Evolutionary conservation across 2,329 filamentous ascomycete species (phyloP), one percentile per base, ranked within the genome.

Genomic region (Beauveria scarabaeidicola): DNA sequence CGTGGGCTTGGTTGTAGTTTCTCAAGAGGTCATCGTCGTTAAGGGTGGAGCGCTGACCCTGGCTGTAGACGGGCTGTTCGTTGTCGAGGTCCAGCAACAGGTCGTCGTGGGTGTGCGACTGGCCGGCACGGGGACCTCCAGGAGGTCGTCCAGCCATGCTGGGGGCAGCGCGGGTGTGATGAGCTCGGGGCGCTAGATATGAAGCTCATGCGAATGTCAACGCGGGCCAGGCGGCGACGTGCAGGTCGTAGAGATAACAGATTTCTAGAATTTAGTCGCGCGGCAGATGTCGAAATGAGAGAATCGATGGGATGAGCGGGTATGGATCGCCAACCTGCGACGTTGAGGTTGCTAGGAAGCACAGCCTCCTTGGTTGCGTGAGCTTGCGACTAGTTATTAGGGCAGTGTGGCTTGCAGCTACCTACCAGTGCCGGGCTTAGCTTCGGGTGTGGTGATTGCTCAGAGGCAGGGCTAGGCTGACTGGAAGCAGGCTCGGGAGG

Each of bases 11-110:
- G 68, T 88, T 83, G 75, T 90, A 92, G 64, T 84, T 84, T 70
- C 85, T 83, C 69, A 93, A 77, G 52, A 96, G 79, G 65, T 92
- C 86, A 65, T 95, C 88, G 72, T 96, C 91, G 72, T 87, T 87
- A 62, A 89, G 78, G n/a, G 88, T 84, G 53, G 91, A 87, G 61
- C 85, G 84, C 72, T 91, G 88, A 63, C 91, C 91, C 65, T 81
- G 81, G 71, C 82, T 84, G 74, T 97, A 96, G 61, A 81, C 72
- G 57, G 88, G 85, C 65, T 86, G 83, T 61, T 87, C 81, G 69
- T 88, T 85, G 67, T 89, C 85, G 64, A 90, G 79, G 72, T 91
- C 89, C 70, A 92, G 84, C 61, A 92, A 80, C 62, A 91, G 81
- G 70, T 87, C 81, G 69, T 84, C 75, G 56, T 40, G 47, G 67